phyloP scores from a whole-genome alignment of 768 basidiomycete species.

The Phylloporus rhodoxanthus region DNA sequence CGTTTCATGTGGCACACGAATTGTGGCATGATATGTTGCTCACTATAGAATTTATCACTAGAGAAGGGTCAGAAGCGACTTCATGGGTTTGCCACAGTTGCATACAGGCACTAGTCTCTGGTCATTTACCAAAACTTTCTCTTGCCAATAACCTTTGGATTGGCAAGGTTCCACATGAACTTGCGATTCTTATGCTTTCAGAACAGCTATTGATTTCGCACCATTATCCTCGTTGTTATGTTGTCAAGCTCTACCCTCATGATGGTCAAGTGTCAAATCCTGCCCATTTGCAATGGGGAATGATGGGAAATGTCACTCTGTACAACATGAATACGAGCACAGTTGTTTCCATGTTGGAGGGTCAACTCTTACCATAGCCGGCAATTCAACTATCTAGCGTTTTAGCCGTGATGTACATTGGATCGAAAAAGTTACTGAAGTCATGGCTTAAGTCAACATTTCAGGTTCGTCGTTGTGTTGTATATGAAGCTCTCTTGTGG shows the following conservation, averaged over 20 bases:
- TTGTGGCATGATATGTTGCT: too few species aligned
- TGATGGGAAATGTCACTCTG: slow-evolving; percentile 34
- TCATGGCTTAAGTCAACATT: slow-evolving; percentile 18
- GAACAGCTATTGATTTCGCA: not conserved
- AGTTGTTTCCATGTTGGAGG: slow-evolving; percentile 17
- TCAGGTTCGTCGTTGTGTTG: slow-evolving; percentile 13
- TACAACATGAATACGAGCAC: slow-evolving; percentile 18
- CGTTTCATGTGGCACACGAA: too few species aligned
- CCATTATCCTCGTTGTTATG: not conserved
- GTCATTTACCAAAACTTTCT: not conserved
- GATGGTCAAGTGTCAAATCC: not conserved
- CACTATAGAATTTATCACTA: too few species aligned
- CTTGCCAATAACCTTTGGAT: not conserved
- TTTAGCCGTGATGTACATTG: slow-evolving; percentile 31
- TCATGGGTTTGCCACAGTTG: not conserved
- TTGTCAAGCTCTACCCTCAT: not conserved
- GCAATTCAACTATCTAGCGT: slow-evolving; percentile 20
- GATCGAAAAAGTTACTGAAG: slow-evolving; percentile 16
- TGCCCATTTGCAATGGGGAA: slow-evolving; percentile 14
- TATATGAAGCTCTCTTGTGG: slow-evolving; percentile 29
- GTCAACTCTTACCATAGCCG: slow-evolving; percentile 23
- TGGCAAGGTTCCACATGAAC: not conserved
- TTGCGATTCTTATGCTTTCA: not conserved
- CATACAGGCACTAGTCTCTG: not conserved
- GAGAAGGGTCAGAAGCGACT: not conserved